phyloP scores from a whole-genome alignment of 2,329 filamentous ascomycete genomes.

The Trichoderma polysporum region DNA sequence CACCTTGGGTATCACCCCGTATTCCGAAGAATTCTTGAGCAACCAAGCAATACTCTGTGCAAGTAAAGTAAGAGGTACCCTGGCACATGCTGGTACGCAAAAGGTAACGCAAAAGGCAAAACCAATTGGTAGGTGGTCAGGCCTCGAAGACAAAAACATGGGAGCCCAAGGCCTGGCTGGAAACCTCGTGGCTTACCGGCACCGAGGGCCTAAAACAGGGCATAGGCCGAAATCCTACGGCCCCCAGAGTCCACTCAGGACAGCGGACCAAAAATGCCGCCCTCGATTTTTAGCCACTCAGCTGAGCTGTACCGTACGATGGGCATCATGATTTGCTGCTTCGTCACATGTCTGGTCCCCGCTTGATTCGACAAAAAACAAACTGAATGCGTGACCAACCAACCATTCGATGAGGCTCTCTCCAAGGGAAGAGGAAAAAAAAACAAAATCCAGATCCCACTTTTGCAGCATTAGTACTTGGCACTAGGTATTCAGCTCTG shows the following conservation, averaged over 20 bases:
- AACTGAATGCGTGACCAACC: background rate
- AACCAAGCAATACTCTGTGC: background rate
- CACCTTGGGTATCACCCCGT: too few relatives aligned
- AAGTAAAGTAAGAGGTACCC: too few relatives aligned
- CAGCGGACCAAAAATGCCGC: conserved; percentile 11
- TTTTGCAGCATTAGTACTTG: background rate
- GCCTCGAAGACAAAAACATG: background rate
- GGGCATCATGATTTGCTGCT: conserved; percentile 19
- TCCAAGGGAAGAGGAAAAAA: background rate
- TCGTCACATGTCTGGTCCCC: background rate
- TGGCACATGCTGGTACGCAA: too few relatives aligned
- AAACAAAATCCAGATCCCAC: background rate
- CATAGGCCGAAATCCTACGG: conserved; percentile 13
- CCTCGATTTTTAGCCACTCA: conserved; percentile 20
- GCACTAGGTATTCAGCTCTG: background rate
- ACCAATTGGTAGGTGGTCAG: background rate
- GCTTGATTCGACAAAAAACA: background rate
- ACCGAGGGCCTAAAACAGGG: background rate
- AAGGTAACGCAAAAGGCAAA: too few relatives aligned
- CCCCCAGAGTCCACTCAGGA: conserved; percentile 5
- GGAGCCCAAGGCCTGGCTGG: background rate
- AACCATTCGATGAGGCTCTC: background rate
- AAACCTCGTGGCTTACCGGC: background rate
- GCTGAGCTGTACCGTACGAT: conserved; percentile 7
- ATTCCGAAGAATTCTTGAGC: too few relatives aligned